Conservation (phyloP, 768 basidiomycete genomes). For the Phlebiopsis flavidoalba region DNA sequence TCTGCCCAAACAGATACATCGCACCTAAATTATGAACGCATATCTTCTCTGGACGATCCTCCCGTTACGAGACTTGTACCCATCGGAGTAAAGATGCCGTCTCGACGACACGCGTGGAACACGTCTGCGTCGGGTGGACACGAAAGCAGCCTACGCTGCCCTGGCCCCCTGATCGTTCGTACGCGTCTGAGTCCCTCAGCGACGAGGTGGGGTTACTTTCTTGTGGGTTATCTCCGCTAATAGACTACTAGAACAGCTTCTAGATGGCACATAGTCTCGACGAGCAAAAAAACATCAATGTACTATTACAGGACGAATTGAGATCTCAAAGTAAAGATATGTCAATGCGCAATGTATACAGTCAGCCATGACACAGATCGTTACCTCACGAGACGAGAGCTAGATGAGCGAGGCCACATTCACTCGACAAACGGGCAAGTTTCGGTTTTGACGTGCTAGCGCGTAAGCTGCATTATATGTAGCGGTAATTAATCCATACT, state of each 20-base stretch:
- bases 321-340: too few relatives aligned
- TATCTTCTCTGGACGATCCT: conserved; percentile 3
- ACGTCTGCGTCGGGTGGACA: too few relatives aligned
- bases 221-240: not conserved
- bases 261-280: too few relatives aligned
- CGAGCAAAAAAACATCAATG: too few relatives aligned
- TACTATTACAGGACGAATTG: too few relatives aligned
- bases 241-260: not conserved
- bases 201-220: not conserved
- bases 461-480: not conserved
- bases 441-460: not conserved
- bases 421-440: not conserved
- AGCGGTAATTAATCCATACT: conserved; percentile 4
- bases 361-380: too few relatives aligned
- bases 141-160: not conserved
- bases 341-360: too few relatives aligned
- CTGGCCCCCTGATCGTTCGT: conserved; percentile 5
- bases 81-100: not conserved
- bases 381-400: too few relatives aligned
- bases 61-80: conserved; percentile 4
- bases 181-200: too few relatives aligned
- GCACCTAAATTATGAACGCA: not conserved
- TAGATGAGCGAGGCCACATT: too few relatives aligned
- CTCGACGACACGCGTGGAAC: not conserved
- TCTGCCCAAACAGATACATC: not conserved